These are phyloP conservation scores for Dioscorea zingiberensis DNA, from an alignment of 106 monocot species.

Conservation along the genomic window DNA sequence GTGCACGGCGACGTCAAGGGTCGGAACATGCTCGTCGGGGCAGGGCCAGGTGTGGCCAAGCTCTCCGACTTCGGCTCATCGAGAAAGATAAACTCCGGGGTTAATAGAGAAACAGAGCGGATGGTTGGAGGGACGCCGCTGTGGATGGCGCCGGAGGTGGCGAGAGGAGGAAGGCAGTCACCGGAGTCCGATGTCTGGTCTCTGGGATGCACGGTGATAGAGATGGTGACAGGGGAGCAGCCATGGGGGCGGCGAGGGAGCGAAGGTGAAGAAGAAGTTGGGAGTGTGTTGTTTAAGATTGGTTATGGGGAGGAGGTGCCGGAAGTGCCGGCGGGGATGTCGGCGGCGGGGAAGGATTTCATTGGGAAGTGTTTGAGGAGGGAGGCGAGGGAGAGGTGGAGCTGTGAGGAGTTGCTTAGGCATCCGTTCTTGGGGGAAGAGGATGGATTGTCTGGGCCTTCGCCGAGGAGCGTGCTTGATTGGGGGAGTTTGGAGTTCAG, in stretches of 20 bases:
- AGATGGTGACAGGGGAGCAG: slow-evolving; percentile 49
- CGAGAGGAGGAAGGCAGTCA: slow-evolving; percentile 26
- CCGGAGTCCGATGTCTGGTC: slow-evolving; percentile 87
- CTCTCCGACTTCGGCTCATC: slow-evolving; percentile 50
- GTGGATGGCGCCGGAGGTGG: slow-evolving; percentile 94
- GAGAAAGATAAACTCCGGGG: too few relatives aligned
- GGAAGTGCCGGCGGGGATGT: slow-evolving; percentile 28
- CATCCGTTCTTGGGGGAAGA: slow-evolving; percentile 48
- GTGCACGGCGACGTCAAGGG: slow-evolving; percentile 65
- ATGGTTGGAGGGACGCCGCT: slow-evolving; percentile 49
- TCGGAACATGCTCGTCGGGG: slow-evolving; percentile 35
- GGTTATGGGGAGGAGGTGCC: slow-evolving; percentile 46
- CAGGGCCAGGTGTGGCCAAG: slow-evolving; percentile 7
- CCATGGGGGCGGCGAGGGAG: slow-evolving; percentile 40
- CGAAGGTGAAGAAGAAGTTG: neutral
- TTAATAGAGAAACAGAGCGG: neutral
- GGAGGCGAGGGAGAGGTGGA: slow-evolving; percentile 42
- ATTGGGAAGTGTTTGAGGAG: slow-evolving; percentile 49
- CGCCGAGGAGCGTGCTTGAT: slow-evolving; percentile 51
- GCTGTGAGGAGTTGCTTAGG: slow-evolving; percentile 41
- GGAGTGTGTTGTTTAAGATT: slow-evolving; percentile 24
- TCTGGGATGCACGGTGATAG: slow-evolving; percentile 89
- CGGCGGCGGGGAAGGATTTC: slow-evolving; percentile 38
- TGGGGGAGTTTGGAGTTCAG: slow-evolving; percentile 20
- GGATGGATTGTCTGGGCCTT: slow-evolving; percentile 11